phyloP scores from a whole-genome alignment of 139 green algal species.

The Chlorella vulgaris region DNA sequence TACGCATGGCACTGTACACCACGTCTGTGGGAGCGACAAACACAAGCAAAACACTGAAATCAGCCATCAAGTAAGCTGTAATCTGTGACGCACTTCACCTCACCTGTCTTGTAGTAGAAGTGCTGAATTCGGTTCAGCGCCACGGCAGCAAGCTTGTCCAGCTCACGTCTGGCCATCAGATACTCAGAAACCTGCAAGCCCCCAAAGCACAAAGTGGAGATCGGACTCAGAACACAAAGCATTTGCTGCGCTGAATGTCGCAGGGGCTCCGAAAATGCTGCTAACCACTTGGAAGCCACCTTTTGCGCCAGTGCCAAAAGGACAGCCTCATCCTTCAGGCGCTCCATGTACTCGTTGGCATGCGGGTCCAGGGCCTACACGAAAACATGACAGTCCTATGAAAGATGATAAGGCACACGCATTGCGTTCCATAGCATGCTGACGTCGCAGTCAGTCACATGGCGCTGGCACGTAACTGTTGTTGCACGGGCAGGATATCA shows the following conservation, averaged over 20 bases:
- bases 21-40: constrained; percentile 33
- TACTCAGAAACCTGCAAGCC: constrained; percentile 26
- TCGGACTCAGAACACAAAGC: background rate
- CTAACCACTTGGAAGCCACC: constrained; percentile 39
- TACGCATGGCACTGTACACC: constrained; percentile 88
- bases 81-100: constrained; percentile 41
- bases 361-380: constrained; percentile 93
- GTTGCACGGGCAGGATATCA: background rate
- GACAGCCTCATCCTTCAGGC: constrained; percentile 92
- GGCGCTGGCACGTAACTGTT: too few species aligned
- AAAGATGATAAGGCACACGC: too few species aligned
- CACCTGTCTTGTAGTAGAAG: constrained; percentile 95
- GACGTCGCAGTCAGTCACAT: background rate
- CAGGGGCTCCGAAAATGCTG: too few species aligned
- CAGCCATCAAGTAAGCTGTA: background rate
- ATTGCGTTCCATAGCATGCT: too few species aligned
- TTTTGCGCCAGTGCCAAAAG: constrained; percentile 89
- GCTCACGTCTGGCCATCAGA: constrained; percentile 33
- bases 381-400: background rate
- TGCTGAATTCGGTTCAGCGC: constrained; percentile 92
- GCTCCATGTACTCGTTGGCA: constrained; percentile 95
- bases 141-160: constrained; percentile 54
- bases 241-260: background rate
- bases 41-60: background rate
- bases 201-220: background rate